Percentiles rank a stretch among this genome's conserved stretches.
Conservation (phyloP, 805 yeast genomes). For the Candida odintsovae region DNA sequence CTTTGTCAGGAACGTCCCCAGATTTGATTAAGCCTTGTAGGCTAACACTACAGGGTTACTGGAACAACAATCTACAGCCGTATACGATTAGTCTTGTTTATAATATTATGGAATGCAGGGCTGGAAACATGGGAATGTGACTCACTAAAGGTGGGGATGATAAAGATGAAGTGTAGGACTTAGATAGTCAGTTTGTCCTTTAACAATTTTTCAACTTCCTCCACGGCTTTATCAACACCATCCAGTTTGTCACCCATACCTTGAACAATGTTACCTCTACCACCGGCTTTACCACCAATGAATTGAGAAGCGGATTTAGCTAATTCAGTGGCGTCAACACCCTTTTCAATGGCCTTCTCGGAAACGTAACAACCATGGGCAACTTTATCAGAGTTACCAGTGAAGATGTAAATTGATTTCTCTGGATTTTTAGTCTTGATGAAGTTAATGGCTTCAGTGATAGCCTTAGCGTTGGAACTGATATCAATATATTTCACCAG, state of each 20-base stretch:
- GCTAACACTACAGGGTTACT: neutral
- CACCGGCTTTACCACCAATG: slow-evolving; percentile 98
- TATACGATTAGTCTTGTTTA: neutral
- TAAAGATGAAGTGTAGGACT: too few species aligned
- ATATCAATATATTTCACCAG: slow-evolving; percentile 67
- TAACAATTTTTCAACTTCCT: slow-evolving; percentile 57
- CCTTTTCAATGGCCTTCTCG: slow-evolving; percentile 60
- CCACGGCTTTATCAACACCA: slow-evolving; percentile 69
- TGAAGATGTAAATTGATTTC: slow-evolving; percentile 72
- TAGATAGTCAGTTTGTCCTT: slow-evolving; percentile 43
- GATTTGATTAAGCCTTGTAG: neutral
- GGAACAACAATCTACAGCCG: neutral
- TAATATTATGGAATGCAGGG: neutral
- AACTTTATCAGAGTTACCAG: slow-evolving; percentile 69
- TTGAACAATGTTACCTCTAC: slow-evolving; percentile 93
- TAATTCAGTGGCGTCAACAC: slow-evolving; percentile 69
- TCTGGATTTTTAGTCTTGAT: slow-evolving; percentile 71
- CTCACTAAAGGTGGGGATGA: too few species aligned
- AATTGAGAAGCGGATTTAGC: slow-evolving; percentile 63
- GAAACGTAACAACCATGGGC: slow-evolving; percentile 95
- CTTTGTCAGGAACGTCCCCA: too few species aligned
- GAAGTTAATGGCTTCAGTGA: slow-evolving; percentile 84
- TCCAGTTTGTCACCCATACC: slow-evolving; percentile 88
- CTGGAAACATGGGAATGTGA: neutral
- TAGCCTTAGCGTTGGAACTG: slow-evolving; percentile 84